Evolutionary conservation across 176 grass and related monocot genomes (phyloP).

Genomic region (Eleusine indica): DNA sequence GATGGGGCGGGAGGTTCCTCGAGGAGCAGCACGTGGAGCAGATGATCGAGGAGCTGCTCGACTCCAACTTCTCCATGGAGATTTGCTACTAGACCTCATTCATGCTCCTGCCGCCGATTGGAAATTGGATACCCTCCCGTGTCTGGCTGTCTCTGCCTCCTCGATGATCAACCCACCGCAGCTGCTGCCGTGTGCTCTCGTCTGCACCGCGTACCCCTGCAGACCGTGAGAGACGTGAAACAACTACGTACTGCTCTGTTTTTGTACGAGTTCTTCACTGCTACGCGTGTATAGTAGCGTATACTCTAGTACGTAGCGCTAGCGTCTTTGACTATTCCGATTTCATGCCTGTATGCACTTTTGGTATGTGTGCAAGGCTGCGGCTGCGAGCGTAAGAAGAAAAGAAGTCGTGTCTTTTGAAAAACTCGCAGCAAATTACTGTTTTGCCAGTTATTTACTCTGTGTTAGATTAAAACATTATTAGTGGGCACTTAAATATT

Average conservation of each 20-base stretch:
- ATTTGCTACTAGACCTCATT: slow-evolving; percentile 44
- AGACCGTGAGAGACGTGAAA: not conserved
- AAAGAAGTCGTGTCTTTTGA: not conserved
- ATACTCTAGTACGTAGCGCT: slow-evolving; percentile 3
- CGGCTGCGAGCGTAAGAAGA: not conserved
- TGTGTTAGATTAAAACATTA: too few relatives aligned
- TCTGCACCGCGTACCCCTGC: not conserved
- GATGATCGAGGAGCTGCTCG: slow-evolving; percentile 93
- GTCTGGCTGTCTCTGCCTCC: not conserved
- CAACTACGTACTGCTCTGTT: slow-evolving; percentile 7
- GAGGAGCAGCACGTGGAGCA: slow-evolving; percentile 93
- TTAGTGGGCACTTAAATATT: too few relatives aligned
- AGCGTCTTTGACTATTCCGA: not conserved
- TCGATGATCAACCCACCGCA: not conserved
- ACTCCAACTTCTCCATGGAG: slow-evolving; percentile 93
- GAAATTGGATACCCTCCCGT: not conserved
- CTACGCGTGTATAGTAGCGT: slow-evolving; percentile 27
- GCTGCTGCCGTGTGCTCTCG: not conserved
- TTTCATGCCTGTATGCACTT: not conserved
- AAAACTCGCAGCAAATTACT: too few relatives aligned
- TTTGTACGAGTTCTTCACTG: not conserved
- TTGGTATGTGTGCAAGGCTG: not conserved
- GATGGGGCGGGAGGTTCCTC: slow-evolving; percentile 45
- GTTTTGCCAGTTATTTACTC: too few relatives aligned
- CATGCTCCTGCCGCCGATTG: not conserved